phyloP scores from a whole-genome alignment of 1,139 yeast species.

The Saccharomyces hybrid region DNA sequence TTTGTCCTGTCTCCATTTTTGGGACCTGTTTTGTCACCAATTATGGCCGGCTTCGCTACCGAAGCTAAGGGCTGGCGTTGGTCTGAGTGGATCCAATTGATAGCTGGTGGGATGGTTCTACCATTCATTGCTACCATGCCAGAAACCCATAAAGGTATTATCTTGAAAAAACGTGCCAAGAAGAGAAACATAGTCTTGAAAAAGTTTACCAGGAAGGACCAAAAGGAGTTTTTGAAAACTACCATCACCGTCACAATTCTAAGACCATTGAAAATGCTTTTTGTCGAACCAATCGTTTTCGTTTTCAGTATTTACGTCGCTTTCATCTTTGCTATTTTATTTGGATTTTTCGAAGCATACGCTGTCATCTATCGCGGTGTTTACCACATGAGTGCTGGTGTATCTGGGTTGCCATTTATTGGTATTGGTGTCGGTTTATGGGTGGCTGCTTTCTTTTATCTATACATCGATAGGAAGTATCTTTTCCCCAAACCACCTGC shows the following conservation, averaged over 20 bases:
- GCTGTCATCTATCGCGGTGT: slow-evolving; percentile 63
- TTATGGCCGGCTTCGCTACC: slow-evolving; percentile 73
- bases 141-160: slow-evolving; percentile 61
- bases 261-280: slow-evolving; percentile 57
- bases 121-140: slow-evolving; percentile 53
- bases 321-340: slow-evolving; percentile 64
- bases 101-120: slow-evolving; percentile 60
- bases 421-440: slow-evolving; percentile 63
- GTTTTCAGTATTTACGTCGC: slow-evolving; percentile 61
- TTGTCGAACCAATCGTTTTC: slow-evolving; percentile 62
- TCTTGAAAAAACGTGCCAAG: slow-evolving; percentile 50
- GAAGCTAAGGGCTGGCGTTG: slow-evolving; percentile 67
- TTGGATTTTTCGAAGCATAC: slow-evolving; percentile 71
- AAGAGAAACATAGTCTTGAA: slow-evolving; percentile 48
- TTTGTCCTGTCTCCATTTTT: slow-evolving; percentile 65
- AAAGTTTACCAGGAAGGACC: slow-evolving; percentile 27
- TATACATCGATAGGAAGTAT: slow-evolving; percentile 41
- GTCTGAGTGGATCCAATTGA: slow-evolving; percentile 69
- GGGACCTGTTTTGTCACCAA: slow-evolving; percentile 80
- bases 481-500: slow-evolving; percentile 54
- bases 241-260: slow-evolving; percentile 43
- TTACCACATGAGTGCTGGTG: slow-evolving; percentile 50
- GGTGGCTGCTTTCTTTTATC: slow-evolving; percentile 45
- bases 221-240: slow-evolving; percentile 33
- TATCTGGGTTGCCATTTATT: slow-evolving; percentile 59